Evolutionary conservation across 202 grass and related monocot genomes (phyloP).

Genomic region (Carex sylvatica): DNA sequence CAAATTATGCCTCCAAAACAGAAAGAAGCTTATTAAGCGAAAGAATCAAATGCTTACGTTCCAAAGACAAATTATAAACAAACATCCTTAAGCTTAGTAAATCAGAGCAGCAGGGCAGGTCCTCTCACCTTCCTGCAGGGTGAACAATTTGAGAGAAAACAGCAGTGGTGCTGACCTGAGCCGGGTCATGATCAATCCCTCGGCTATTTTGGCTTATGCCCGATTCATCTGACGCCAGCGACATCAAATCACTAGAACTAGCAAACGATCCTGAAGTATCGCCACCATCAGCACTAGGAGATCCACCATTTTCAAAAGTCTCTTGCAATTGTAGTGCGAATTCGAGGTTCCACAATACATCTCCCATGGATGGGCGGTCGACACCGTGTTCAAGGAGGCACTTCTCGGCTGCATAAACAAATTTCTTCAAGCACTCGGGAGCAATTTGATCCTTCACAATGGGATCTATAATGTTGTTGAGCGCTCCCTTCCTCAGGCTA

Average conservation of each 20-base stretch:
- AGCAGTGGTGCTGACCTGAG: constrained; percentile 39
- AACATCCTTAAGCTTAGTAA: constrained; percentile 11
- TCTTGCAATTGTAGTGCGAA: constrained; percentile 73
- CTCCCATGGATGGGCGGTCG: constrained; percentile 77
- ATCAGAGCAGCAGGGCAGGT: not conserved
- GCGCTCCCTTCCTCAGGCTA: constrained; percentile 47
- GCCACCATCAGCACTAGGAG: not conserved
- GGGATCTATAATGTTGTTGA: constrained; percentile 54
- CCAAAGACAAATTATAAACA: constrained; percentile 17
- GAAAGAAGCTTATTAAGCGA: constrained; percentile 9
- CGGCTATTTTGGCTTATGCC: constrained; percentile 25
- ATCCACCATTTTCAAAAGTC: constrained; percentile 41
- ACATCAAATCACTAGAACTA: constrained; percentile 25
- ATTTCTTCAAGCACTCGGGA: constrained; percentile 70
- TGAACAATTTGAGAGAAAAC: constrained; percentile 80
- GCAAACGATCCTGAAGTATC: constrained; percentile 9
- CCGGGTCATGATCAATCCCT: constrained; percentile 34
- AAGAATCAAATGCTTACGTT: constrained; percentile 14
- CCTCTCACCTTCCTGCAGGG: constrained; percentile 57
- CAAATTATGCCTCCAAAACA: not conserved
- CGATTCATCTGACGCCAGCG: constrained; percentile 27
- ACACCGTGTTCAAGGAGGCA: constrained; percentile 60
- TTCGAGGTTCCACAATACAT: constrained; percentile 91
- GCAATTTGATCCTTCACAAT: constrained; percentile 59
- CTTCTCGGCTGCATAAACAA: constrained; percentile 67